Conservation (phyloP, 2,329 filamentous ascomycete genomes). For the Blastomyces percursus region DNA sequence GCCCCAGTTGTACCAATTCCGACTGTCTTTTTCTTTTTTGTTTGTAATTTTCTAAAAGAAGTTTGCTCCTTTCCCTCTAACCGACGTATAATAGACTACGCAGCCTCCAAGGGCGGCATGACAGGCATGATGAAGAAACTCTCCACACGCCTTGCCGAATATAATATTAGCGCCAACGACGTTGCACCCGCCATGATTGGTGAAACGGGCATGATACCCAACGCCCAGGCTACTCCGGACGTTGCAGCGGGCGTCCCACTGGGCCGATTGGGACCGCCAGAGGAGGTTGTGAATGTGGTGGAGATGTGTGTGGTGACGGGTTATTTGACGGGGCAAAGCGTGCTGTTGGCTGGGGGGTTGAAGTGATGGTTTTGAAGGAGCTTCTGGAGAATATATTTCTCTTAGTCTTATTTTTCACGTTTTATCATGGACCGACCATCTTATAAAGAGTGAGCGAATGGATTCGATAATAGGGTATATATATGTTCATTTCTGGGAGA, state of each 20-base stretch:
- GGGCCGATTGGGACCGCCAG: conserved; percentile 45
- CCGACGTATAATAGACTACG: conserved; percentile 31
- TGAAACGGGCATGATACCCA: conserved; percentile 52
- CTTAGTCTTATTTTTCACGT: not conserved
- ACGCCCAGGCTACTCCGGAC: conserved; percentile 47
- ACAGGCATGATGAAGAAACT: conserved; percentile 57
- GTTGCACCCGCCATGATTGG: conserved; percentile 61
- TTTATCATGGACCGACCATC: not conserved
- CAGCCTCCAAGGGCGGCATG: conserved; percentile 52
- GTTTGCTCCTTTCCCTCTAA: not conserved
- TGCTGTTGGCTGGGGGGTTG: conserved; percentile 43
- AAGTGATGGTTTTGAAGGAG: conserved; percentile 27
- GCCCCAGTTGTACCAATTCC: no score
- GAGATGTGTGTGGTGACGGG: conserved; percentile 51
- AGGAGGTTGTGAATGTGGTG: conserved; percentile 52
- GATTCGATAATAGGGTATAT: not conserved
- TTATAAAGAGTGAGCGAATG: not conserved
- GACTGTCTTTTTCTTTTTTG: not conserved
- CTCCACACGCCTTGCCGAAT: conserved; percentile 46
- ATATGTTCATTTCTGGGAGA: not conserved
- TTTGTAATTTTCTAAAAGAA: not conserved
- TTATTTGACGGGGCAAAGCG: conserved; percentile 48
- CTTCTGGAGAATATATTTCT: not conserved
- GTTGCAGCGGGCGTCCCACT: conserved; percentile 51
- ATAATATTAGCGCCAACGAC: conserved; percentile 56